Evolutionary conservation across 441 rosid species (phyloP).

Genomic region (Sinapis alba): DNA sequence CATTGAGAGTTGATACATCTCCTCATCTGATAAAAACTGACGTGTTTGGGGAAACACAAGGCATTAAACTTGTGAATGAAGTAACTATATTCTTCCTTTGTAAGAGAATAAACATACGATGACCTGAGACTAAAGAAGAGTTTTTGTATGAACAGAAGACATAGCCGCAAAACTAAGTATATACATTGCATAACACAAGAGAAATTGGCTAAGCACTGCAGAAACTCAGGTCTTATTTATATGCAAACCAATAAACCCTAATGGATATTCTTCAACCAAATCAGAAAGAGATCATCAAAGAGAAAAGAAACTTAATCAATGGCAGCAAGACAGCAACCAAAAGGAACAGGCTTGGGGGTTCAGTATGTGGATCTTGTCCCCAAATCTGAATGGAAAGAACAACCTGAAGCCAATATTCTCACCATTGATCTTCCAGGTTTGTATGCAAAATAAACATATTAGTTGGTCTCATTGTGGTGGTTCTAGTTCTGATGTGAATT

Average conservation of each 20-base stretch:
- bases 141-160: conserved; percentile 28
- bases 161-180: conserved; percentile 44
- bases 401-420: conserved; percentile 40
- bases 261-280: conserved; percentile 5
- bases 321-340: conserved; percentile 31
- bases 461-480: not conserved
- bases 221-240: conserved; percentile 15
- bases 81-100: conserved; percentile 38
- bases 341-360: conserved; percentile 30
- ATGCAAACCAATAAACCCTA: conserved; percentile 24
- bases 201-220: conserved; percentile 11
- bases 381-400: conserved; percentile 45
- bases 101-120: conserved; percentile 35
- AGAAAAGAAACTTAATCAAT: not conserved
- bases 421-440: conserved; percentile 55
- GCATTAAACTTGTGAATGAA: conserved; percentile 30
- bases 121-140: conserved; percentile 41
- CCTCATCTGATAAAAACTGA: conserved; percentile 10
- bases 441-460: not conserved
- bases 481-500: conserved; percentile 12
- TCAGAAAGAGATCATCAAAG: not conserved
- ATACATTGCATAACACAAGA: conserved; percentile 34
- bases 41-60: conserved; percentile 1
- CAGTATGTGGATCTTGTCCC: conserved; percentile 48
- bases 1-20: not conserved